These are phyloP conservation scores for Cornus florida DNA, from an alignment of 148 eudicot species.

Conservation along the genomic window DNA sequence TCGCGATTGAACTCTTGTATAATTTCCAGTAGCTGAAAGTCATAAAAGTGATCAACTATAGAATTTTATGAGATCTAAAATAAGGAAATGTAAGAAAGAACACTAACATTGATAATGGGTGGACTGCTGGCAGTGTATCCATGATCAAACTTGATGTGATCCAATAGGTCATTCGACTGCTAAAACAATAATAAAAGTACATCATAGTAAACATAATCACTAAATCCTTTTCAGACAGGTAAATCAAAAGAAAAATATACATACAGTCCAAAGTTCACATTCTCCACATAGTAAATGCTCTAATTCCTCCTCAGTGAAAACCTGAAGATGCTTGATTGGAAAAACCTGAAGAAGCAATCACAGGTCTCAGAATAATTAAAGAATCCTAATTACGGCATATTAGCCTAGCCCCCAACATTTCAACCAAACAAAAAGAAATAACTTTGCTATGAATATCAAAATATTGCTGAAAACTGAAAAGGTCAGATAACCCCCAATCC, in stretches of 20 bases:
- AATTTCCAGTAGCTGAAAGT: conserved; percentile 74
- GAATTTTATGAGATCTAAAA: neutral
- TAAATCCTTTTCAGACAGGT: neutral
- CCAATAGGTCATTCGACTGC: conserved; percentile 74
- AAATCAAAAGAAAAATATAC: conserved; percentile 18
- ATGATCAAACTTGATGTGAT: conserved; percentile 92
- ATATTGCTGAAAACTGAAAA: neutral
- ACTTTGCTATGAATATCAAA: neutral
- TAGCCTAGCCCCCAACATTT: conserved; percentile 1
- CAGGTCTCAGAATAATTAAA: neutral
- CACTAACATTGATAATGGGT: conserved; percentile 69
- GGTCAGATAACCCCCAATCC: neutral
- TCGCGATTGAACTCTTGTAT: conserved; percentile 67
- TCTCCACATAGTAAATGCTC: conserved; percentile 91
- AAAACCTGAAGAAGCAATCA: conserved; percentile 59
- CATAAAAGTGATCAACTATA: neutral
- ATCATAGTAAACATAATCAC: neutral
- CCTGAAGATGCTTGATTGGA: conserved; percentile 63
- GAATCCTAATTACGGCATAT: neutral
- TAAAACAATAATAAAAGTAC: conserved; percentile 17
- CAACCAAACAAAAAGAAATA: neutral
- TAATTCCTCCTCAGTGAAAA: conserved; percentile 82
- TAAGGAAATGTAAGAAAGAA: neutral
- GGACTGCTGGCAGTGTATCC: conserved; percentile 91
- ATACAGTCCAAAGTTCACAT: conserved; percentile 75